Conservation (phyloP, 331 rosid species). For the Rosa hybrid region DNA sequence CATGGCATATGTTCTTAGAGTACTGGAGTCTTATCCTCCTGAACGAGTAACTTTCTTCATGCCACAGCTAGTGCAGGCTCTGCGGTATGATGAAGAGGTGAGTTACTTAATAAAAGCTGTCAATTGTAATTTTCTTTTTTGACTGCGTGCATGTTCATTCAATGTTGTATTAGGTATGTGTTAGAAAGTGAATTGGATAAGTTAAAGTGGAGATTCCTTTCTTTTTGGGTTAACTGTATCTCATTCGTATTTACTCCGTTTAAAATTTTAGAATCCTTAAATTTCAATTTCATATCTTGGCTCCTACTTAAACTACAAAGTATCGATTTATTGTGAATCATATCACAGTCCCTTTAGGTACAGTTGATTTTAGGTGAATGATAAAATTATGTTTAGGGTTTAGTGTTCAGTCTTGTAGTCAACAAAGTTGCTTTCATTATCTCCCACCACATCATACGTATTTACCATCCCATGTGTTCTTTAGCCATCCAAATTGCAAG, state of each 20-base stretch:
- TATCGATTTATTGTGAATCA: not conserved
- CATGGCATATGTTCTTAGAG: conserved; percentile 97
- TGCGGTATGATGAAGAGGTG: conserved; percentile 95
- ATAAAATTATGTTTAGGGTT: not conserved
- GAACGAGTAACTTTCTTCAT: conserved; percentile 91
- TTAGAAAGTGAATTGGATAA: not conserved
- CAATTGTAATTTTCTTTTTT: not conserved
- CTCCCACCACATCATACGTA: not conserved
- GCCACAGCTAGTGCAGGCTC: conserved; percentile 97
- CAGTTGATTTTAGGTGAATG: not conserved
- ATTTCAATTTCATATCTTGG: not conserved
- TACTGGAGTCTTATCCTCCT: conserved; percentile 96
- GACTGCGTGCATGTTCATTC: not conserved
- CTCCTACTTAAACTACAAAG: not conserved
- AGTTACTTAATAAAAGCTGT: conserved; percentile 23
- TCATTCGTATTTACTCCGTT: not conserved
- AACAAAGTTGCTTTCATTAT: not conserved
- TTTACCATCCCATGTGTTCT: not conserved
- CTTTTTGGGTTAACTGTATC: not conserved
- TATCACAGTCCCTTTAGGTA: not conserved
- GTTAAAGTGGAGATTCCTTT: not conserved
- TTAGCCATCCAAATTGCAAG: no score
- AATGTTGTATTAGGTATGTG: conserved; percentile 5
- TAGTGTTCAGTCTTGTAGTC: not conserved
- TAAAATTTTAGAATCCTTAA: not conserved